Percentiles rank a stretch among this genome's conserved stretches.
These are phyloP conservation scores for Heliamphora pulchella DNA, from an alignment of 179 eudicot genomes.

Conservation along the genomic window DNA sequence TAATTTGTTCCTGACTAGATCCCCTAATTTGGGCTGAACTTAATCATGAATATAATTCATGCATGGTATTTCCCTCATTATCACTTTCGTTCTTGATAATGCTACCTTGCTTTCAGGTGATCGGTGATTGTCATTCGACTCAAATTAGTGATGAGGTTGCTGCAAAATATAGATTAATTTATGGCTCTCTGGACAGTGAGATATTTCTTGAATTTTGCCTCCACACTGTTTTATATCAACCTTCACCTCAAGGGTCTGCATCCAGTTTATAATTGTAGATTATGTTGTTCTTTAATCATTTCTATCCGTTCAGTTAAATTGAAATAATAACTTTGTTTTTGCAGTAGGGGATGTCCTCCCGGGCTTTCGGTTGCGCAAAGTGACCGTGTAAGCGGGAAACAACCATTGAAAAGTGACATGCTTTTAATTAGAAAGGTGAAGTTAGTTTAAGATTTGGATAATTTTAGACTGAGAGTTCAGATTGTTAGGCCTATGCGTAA, in stretches of 20 bases:
- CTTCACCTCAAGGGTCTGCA: slow-evolving; percentile 61
- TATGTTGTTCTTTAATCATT: background rate
- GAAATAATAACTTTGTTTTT: slow-evolving; percentile 11
- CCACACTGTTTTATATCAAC: slow-evolving; percentile 62
- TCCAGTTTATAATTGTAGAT: slow-evolving; percentile 7
- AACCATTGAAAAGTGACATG: slow-evolving; percentile 40
- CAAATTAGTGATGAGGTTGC: slow-evolving; percentile 54
- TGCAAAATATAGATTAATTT: slow-evolving; percentile 45
- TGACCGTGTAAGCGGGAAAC: slow-evolving; percentile 70
- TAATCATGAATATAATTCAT: background rate
- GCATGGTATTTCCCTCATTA: background rate
- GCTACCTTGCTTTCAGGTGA: slow-evolving; percentile 46
- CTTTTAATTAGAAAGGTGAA: slow-evolving; percentile 67
- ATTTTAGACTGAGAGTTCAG: slow-evolving; percentile 1
- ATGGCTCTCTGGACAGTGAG: slow-evolving; percentile 52
- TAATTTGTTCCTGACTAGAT: no score
- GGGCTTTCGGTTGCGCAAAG: slow-evolving; percentile 75
- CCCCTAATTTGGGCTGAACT: no score
- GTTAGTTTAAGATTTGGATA: slow-evolving; percentile 4
- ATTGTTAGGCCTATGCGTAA: slow-evolving; percentile 1
- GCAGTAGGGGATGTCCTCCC: slow-evolving; percentile 67
- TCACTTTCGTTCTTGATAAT: slow-evolving; percentile 12
- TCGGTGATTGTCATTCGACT: slow-evolving; percentile 70
- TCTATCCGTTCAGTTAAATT: background rate
- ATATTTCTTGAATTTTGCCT: slow-evolving; percentile 87